Evolutionary conservation across 176 grass and related monocot genomes (phyloP).

Genomic region (Cymbopogon citratus): DNA sequence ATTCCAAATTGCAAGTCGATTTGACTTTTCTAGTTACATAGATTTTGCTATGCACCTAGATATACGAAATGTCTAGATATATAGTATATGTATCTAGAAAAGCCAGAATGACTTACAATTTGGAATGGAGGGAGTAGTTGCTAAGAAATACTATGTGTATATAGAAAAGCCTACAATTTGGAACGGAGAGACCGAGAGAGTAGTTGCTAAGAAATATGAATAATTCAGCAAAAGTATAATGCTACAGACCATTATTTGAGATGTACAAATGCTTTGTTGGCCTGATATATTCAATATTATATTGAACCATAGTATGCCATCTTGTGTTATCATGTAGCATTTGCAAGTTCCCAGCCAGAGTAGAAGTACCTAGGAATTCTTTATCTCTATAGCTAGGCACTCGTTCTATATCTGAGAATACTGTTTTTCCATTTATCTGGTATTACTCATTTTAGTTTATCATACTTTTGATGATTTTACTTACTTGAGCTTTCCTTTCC

Average conservation of each 20-base stretch:
- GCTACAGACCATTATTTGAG: background rate
- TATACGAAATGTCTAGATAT: background rate
- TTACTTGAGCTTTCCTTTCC: conserved; percentile 9
- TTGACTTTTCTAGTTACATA: background rate
- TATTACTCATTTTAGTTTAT: conserved; percentile 9
- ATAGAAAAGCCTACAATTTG: background rate
- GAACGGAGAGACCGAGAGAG: background rate
- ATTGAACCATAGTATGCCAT: background rate
- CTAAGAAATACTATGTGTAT: background rate
- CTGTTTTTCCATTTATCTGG: conserved; percentile 3
- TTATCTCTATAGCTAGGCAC: conserved; percentile 12
- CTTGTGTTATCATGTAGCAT: conserved; percentile 5
- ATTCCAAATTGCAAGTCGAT: background rate
- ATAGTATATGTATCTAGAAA: background rate
- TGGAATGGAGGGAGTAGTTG: background rate
- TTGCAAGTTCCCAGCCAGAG: background rate
- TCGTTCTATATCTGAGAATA: background rate
- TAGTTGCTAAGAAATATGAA: conserved; percentile 11
- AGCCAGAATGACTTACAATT: background rate
- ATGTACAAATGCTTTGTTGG: conserved; percentile 11
- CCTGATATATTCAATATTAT: background rate
- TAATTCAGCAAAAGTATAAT: conserved; percentile 6
- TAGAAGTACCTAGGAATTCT: background rate
- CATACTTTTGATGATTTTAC: conserved; percentile 5
- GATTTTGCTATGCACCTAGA: background rate